Evolutionary conservation across 2,329 filamentous ascomycete species (phyloP).

Genomic region (Nigrograna mackinnonii): DNA sequence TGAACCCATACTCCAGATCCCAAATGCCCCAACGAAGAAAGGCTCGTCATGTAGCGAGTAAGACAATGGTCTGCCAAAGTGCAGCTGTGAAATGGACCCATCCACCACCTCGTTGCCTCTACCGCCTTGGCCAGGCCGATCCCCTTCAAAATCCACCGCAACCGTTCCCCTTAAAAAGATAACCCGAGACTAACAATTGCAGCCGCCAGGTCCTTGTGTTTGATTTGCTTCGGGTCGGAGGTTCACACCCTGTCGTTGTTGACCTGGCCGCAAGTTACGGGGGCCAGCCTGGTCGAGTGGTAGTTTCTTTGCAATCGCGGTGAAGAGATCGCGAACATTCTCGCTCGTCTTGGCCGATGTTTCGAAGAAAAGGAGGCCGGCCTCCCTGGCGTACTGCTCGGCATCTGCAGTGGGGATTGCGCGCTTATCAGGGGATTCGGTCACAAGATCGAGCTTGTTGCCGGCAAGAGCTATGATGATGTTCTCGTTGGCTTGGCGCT

Average conservation of each 20-base stretch:
- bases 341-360: constrained; percentile 97
- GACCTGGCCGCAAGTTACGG: constrained; percentile 70
- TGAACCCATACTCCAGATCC: too few species aligned
- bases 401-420: constrained; percentile 88
- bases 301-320: constrained; percentile 95
- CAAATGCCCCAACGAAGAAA: too few species aligned
- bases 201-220: constrained; percentile 62
- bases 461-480: constrained; percentile 98
- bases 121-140: constrained; percentile 1
- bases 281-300: constrained; percentile 96
- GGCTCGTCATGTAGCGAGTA: too few species aligned
- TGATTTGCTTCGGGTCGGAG: constrained; percentile 63
- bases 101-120: too few species aligned
- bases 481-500: constrained; percentile 98
- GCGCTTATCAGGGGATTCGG: constrained; percentile 92
- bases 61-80: too few species aligned
- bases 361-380: constrained; percentile 95
- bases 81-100: too few species aligned
- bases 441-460: constrained; percentile 97
- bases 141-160: neutral
- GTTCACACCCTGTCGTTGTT: constrained; percentile 68
- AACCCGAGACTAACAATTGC: constrained; percentile 67
- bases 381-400: constrained; percentile 92
- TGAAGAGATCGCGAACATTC: constrained; percentile 95
- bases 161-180: constrained; percentile 6